Evolutionary conservation across 371 early-diverging fungal species (phyloP).

Genomic region (Mortierella sp.): DNA sequence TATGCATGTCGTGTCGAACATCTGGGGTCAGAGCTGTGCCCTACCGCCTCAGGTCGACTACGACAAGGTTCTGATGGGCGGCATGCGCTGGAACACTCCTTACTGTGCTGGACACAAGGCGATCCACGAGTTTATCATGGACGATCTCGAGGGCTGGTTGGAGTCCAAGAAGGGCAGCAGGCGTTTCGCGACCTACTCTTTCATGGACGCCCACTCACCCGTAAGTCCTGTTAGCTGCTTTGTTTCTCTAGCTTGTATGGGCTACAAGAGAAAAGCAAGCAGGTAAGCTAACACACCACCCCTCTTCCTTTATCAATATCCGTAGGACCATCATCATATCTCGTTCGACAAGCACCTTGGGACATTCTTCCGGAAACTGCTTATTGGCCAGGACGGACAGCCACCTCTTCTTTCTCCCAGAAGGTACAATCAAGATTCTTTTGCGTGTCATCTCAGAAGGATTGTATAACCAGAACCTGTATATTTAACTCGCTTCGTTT

Average conservation of each 20-base stretch:
- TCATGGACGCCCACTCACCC: conserved; percentile 57
- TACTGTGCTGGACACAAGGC: conserved; percentile 57
- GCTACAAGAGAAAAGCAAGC: neutral
- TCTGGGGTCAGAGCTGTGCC: conserved; percentile 49
- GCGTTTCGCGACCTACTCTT: conserved; percentile 52
- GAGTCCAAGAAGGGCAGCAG: conserved; percentile 30
- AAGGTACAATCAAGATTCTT: conserved; percentile 22
- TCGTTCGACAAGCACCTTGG: conserved; percentile 42
- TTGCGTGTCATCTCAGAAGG: neutral
- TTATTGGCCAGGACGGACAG: conserved; percentile 43
- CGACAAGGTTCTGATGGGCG: conserved; percentile 39
- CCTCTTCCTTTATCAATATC: neutral
- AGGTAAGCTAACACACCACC: neutral
- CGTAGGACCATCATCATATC: conserved; percentile 48
- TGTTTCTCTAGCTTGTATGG: neutral
- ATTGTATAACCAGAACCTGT: neutral
- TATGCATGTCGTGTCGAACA: conserved; percentile 32
- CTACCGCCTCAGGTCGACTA: conserved; percentile 28
- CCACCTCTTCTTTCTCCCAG: conserved; percentile 38
- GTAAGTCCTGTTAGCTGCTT: conserved; percentile 5
- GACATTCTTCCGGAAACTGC: conserved; percentile 22
- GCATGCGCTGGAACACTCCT: conserved; percentile 50
- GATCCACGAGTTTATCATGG: conserved; percentile 50
- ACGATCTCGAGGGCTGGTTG: conserved; percentile 50
- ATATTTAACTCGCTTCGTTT: neutral